Conservation (phyloP, 306 rosid genomes). For the Gastrolobium bilobum region DNA sequence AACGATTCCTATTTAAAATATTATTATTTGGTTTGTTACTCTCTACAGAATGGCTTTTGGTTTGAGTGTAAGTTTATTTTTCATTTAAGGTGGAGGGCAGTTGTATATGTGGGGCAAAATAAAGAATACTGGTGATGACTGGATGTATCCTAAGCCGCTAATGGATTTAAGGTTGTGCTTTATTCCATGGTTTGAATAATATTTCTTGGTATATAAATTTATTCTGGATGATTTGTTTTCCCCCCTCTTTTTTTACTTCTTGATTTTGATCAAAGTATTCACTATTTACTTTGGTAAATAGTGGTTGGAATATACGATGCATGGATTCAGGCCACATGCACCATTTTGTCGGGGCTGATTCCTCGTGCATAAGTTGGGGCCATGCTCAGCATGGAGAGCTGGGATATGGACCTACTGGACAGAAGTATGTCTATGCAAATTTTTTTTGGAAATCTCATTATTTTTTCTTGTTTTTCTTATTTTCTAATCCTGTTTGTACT, state of each 20-base stretch:
- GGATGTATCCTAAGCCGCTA: constrained; percentile 99
- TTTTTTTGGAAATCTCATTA: not conserved
- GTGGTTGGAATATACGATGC: constrained; percentile 98
- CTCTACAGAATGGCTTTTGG: not conserved
- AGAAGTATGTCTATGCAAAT: constrained; percentile 72
- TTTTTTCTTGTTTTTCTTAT: constrained; percentile 27
- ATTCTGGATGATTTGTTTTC: not conserved
- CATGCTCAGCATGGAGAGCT: constrained; percentile 96
- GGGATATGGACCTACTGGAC: constrained; percentile 96
- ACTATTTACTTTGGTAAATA: constrained; percentile 48
- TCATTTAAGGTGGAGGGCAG: constrained; percentile 89
- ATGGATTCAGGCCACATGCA: constrained; percentile 99
- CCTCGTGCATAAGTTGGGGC: constrained; percentile 99
- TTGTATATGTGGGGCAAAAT: constrained; percentile 98
- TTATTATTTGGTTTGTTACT: constrained; percentile 14
- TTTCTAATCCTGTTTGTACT: constrained; percentile 27
- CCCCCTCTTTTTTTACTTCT: not conserved
- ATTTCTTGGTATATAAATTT: constrained; percentile 17
- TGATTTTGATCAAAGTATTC: constrained; percentile 11
- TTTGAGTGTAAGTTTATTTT: constrained; percentile 25
- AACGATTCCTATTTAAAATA: not conserved
- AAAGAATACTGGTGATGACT: constrained; percentile 91
- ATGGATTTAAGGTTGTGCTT: constrained; percentile 90
- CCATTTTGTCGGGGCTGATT: constrained; percentile 97
- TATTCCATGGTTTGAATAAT: constrained; percentile 30